Base-by-base conservation (phyloP, 1,284 basidiomycete genomes). In the Xerocomus nothofagi region DNA sequence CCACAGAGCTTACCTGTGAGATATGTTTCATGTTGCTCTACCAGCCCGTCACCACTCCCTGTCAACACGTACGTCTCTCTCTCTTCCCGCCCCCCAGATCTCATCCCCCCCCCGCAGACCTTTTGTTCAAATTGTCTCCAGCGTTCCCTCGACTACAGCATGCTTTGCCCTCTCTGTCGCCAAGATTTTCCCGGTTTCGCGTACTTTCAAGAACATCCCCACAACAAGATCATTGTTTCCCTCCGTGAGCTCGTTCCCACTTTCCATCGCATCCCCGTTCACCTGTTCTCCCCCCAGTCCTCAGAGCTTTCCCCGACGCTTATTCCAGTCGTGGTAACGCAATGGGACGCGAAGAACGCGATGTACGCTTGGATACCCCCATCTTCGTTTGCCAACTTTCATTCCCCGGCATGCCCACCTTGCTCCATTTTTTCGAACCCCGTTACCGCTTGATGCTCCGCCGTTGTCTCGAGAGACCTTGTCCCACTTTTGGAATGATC, bases 351-450 rank as follows among this genome's bases (percentile, higher is more conserved):
- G 91, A 92, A 61, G 89, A 91, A 66, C 84, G 83, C 43, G 80
- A 91, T 61, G 77, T 82, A 6, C 77, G 86, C 24, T 78, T 95
- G 45, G 84, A 93, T 63, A 94, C 91, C 12, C 93, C 95, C 39
- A 87, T 98, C 56, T 94, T 98, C 60, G 84, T 95, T 55, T 92
- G 88, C 65, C 89, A 91, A 44, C 82, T 97, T 41, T 84, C 86
- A 38, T 98, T 96, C 72, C 94, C 94, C 1, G 86, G 86, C 45
- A 86, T 94, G 76, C 93, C 93, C 17, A 94, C 89, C 39, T 78
- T 90, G 49, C 73, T 98, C 30, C 93, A 97, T 69, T 86, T 98
- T 61, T 97, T 92, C 64, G 95, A 98, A 68, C 94, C 95, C 0
- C 78, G 88, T 72, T 77, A 98, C 68, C 85, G 93, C 11, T 79